Base-by-base conservation (phyloP, 2,329 filamentous ascomycete genomes). In the Trichophyton schoenleinii region DNA sequence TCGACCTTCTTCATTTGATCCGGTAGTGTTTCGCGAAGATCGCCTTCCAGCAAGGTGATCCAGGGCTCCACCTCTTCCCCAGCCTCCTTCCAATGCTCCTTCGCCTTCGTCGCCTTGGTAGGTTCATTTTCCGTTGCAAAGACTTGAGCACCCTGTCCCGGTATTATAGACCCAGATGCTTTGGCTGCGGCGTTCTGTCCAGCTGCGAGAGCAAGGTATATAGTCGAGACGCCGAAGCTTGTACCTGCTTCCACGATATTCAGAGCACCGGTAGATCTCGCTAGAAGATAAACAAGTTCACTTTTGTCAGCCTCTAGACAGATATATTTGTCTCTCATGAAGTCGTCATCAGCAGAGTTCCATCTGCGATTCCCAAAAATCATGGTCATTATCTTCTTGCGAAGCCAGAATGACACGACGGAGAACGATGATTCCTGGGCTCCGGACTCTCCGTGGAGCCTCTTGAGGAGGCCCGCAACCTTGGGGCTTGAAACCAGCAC, bases 111-210 rank as follows among this genome's bases (percentile, higher is more conserved):
- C 0, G 81, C 81, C 70, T 86, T 86, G 4, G 66, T 68, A 0
- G 72, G 68, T 67, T 86, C 83, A 28, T 83, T 79, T 70, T 86
- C 83, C 0, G 83, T 86, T 0, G 78, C 83, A 66, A 86, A 80
- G 0, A 86, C 82, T 44, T 66, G 75, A 0, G 76, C 79, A 46
- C 67, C 15, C 60, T 69, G 59, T 11, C 70, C 72, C 1, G 62
- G 61, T 5, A 55, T 60, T 36, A 61, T 46, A 3, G 64, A 53
- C 6, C 42, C 20, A 25, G 59, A 53, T 25, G 59, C 58, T n/a
- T 63, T 65, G 1, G 59, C 63, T 0, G 64, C 66, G 0, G 72
- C 73, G 62, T 81, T 84, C 60, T 80, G 74, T 0, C 75, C 75
- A 0, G 81, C 80, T 0, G 82, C 83, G 1, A 85, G 72, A 0